Base-by-base conservation (phyloP, 176 grass and related monocot genomes). In the Rhipidocladum racemiflorum region DNA sequence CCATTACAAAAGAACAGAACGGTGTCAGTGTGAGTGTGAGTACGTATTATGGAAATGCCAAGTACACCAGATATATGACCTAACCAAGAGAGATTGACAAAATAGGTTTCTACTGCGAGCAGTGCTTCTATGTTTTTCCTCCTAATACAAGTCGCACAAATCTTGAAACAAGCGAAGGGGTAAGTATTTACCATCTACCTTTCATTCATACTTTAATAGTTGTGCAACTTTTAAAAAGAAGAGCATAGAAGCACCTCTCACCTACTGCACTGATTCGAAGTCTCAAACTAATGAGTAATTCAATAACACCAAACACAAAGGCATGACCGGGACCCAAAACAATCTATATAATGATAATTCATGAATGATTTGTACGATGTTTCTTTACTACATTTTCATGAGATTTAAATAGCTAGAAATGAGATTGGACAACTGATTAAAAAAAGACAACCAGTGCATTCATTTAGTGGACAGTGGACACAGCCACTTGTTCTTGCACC, bases 21-120 rank as follows among this genome's bases (percentile, higher is more conserved):
- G 18, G 24, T 74, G 48, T 39, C 34, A 53, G 38, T 7, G 5
- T 59, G 60, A 66, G 81, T 50, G 78, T 3, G 60, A 66, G 81
- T 50, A 83, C 1, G 48, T 56, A 63, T 61, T 57, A 70, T 71
- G n/a, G 54, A 61, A 57, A 45, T 75, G 61, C 21, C 35, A 5
- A 46, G 45, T 13, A 46, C 43, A 83, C 45, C 9, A 54, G 2
- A 23, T 34, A 28, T 53, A 24, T 64, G 24, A 57, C 6, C 48
- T 74, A 81, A 62, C 35, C 7, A 80, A 65, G 5, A 69, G 62
- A 61, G 51, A 72, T 30, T 39, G 16, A 16, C 4, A 39, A 74
- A 79, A 32, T 66, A 75, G 30, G 29, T 29, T 61, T 81, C 60
- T 74, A 57, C 42, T 29, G 32, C 67, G n/a, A n/a, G n/a, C n/a